Percentiles rank a stretch among this genome's conserved stretches.
Conservation (phyloP, 768 basidiomycete genomes). For the Trametes punicea region DNA sequence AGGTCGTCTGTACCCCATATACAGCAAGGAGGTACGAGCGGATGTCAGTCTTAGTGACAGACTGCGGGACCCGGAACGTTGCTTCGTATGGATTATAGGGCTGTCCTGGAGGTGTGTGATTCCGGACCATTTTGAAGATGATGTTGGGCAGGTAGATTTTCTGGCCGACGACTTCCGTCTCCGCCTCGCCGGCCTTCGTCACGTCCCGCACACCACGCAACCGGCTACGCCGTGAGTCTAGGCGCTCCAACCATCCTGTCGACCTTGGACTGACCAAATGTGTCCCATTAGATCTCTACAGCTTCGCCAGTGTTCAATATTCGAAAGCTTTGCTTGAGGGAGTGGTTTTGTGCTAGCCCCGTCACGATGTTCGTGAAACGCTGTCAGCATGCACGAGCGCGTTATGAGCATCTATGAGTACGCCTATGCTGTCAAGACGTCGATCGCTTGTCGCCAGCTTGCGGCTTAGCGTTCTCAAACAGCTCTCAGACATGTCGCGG, state of each 20-base stretch:
- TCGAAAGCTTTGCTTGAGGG: too few species aligned
- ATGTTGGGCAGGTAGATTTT: conserved; percentile 89
- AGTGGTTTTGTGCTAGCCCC: too few species aligned
- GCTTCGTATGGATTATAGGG: conserved; percentile 94
- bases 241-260: conserved; percentile 55
- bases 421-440: too few species aligned
- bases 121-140: conserved; percentile 78
- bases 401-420: too few species aligned
- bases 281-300: too few species aligned
- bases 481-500: too few species aligned
- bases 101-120: conserved; percentile 68
- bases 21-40: conserved; percentile 78
- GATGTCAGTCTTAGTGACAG: conserved; percentile 89
- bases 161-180: conserved; percentile 66
- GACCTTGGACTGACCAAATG: too few species aligned
- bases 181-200: conserved; percentile 37
- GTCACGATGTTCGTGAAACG: too few species aligned
- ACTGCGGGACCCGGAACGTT: conserved; percentile 88
- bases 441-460: too few species aligned
- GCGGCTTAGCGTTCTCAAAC: too few species aligned
- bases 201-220: conserved; percentile 57
- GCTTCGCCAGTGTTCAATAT: too few species aligned
- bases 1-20: conserved; percentile 89
- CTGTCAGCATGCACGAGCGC: too few species aligned
- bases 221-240: conserved; percentile 58